Evolutionary conservation across 768 basidiomycete genomes (phyloP).

Genomic region (Suillus brevipes): DNA sequence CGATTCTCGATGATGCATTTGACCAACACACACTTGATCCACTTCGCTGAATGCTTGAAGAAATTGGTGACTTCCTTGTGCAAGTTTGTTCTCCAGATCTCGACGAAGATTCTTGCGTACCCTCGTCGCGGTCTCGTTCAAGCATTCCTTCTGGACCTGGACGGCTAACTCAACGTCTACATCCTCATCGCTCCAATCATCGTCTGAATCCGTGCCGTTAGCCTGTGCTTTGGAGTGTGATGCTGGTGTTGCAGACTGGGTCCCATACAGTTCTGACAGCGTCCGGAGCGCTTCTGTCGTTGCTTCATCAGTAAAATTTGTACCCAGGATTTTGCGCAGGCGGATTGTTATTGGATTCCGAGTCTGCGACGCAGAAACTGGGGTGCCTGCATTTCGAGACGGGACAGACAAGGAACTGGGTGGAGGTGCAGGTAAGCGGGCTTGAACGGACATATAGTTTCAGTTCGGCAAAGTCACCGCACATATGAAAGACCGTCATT

Average conservation of each 20-base stretch:
- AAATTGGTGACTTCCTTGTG: conserved; percentile 81
- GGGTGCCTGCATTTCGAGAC: conserved; percentile 15
- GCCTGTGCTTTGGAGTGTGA: conserved; percentile 18
- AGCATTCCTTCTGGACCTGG: conserved; percentile 29
- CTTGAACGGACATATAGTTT: conserved; percentile 5
- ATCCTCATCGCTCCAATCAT: conserved; percentile 27
- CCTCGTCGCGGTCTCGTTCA: conserved; percentile 66
- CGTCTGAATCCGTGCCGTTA: conserved; percentile 37
- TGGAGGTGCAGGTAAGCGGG: neutral
- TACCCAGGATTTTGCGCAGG: conserved; percentile 87
- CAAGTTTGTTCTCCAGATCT: conserved; percentile 83
- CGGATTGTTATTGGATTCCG: conserved; percentile 82
- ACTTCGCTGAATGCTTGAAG: conserved; percentile 84
- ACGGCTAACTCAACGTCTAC: conserved; percentile 11
- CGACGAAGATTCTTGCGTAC: conserved; percentile 79
- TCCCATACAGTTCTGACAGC: conserved; percentile 75
- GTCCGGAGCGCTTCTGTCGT: conserved; percentile 82
- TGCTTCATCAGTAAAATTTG: conserved; percentile 73
- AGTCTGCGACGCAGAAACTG: conserved; percentile 7
- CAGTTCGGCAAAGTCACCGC: neutral
- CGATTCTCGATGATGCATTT: conserved; percentile 5
- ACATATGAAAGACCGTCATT: neutral
- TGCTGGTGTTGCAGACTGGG: conserved; percentile 13
- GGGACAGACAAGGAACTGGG: conserved; percentile 8
- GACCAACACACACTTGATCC: conserved; percentile 68